A percentile compares a stretch with the other conserved stretches of the same genome.
phyloP scores from a whole-genome alignment of 108 stramenopile genomes.

The Epipyxis sp. region DNA sequence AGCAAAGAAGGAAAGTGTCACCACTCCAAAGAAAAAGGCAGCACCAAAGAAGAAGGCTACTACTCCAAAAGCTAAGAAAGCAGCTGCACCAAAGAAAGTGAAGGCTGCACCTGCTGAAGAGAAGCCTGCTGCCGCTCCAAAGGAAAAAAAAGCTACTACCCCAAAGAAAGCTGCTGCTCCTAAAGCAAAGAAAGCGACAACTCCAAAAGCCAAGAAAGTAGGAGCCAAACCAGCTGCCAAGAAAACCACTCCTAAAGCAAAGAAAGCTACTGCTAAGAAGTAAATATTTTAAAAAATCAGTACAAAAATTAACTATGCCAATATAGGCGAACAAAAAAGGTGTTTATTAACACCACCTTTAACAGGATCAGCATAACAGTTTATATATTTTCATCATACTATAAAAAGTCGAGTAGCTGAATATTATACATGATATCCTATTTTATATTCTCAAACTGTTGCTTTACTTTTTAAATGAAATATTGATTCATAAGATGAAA shows the following conservation, averaged over 20 bases:
- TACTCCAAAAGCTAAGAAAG: not conserved
- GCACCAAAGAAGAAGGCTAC: not conserved
- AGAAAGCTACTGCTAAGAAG: slow-evolving; percentile 43
- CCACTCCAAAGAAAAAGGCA: not conserved
- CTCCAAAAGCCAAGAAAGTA: not conserved
- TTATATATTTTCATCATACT: no score
- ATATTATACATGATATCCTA: no score
- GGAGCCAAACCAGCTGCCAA: slow-evolving; percentile 17
- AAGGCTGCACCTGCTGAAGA: slow-evolving; percentile 5
- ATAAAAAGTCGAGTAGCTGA: no score
- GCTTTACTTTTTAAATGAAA: no score
- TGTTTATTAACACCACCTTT: slow-evolving; percentile 34
- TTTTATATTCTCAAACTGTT: no score
- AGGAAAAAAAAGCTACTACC: slow-evolving; percentile 1
- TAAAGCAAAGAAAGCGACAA: not conserved
- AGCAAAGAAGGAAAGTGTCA: not conserved
- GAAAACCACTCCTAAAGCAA: slow-evolving; percentile 38
- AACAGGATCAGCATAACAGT: not conserved
- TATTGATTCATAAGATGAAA: no score
- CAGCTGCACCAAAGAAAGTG: slow-evolving; percentile 3
- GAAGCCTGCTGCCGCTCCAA: not conserved
- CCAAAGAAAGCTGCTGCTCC: not conserved
- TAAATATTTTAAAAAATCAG: not conserved
- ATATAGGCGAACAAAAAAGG: not conserved
- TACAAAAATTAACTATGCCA: not conserved